Evolutionary conservation across 73 alveolate genomes (phyloP), one percentile per base, ranked within the genome.

Genomic region (Tetrahymena elliotti): DNA sequence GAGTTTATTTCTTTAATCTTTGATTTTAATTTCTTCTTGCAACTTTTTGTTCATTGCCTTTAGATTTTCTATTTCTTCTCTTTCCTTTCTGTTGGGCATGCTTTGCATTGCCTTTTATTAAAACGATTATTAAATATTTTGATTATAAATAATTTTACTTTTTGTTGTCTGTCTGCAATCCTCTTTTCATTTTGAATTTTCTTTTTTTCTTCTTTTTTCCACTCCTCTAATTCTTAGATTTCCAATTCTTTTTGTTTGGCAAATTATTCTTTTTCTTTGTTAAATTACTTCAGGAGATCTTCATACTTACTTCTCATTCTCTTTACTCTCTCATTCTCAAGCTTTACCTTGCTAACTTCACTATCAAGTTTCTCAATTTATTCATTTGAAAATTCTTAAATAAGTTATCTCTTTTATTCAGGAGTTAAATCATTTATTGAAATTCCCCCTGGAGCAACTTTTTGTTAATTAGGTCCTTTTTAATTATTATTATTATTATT

Each of bases 1-100:
- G 68, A 97, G 95, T 94, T 98, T 98, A 97, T 97, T 97, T 83
- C 98, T 97, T 93, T 98, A 96, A 41, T 98, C 99, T 93, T 97
- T 98, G 33, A 94, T 94, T 94, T 96, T 98, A 93, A 95, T 93
- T 37, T 98, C 99, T 94, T 98, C 99, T 95, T 96, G 96, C 41
- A 97, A 95, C 96, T 98, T 94, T 97, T 96, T 83, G n/a, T 97
- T 92, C 92, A 97, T 96, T 83, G 97, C 97, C 95, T 97, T 98
- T 83, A 98, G 95, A 93, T 93, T 93, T 94, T 98, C 99, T n/a
- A 97, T 97, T 96, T 98, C 99, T 97, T 97, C 98, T 95, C 98
- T 97, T 93, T 98, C 99, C 92, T 98, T 98, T 93, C 97, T 97
- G 94, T 83, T 97, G 82, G 96, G 97, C 52, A 94, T n/a, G 83